These are phyloP conservation scores for Coleophoma crateriformis DNA, from an alignment of 2,329 filamentous ascomycete genomes.

Conservation along the genomic window DNA sequence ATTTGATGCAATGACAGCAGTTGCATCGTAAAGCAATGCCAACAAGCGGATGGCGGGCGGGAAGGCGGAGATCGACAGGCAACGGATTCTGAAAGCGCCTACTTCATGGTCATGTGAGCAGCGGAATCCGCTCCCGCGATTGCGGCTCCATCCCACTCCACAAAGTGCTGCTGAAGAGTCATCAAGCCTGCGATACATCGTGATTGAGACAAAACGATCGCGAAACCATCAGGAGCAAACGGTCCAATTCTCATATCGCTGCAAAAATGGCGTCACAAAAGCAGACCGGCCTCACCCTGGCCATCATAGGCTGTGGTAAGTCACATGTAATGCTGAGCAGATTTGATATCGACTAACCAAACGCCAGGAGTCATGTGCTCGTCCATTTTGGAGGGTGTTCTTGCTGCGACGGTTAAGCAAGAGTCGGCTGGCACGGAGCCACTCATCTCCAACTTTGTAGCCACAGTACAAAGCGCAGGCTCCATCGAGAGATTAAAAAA, in stretches of 20 bases:
- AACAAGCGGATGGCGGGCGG: too few relatives aligned
- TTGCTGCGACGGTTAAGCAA: constrained; percentile 12
- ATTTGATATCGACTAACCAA: constrained; percentile 5
- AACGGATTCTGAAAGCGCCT: too few relatives aligned
- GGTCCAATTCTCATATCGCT: not conserved
- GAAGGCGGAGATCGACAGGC: too few relatives aligned
- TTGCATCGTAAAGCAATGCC: too few relatives aligned
- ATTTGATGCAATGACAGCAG: too few relatives aligned
- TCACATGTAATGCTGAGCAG: constrained; percentile 8
- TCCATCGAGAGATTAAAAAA: constrained; percentile 29
- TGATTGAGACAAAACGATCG: too few relatives aligned
- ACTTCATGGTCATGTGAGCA: too few relatives aligned
- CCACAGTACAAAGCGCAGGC: constrained; percentile 33
- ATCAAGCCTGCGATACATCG: too few relatives aligned
- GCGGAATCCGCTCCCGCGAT: too few relatives aligned
- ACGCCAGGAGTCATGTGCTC: constrained; percentile 20
- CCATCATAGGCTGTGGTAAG: constrained; percentile 17
- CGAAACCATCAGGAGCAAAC: too few relatives aligned
- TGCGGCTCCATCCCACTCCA: too few relatives aligned
- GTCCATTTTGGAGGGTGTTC: constrained; percentile 19
- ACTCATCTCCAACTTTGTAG: constrained; percentile 28
- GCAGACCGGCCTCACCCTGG: constrained; percentile 8
- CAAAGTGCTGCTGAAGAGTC: too few relatives aligned
- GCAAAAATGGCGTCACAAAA: not conserved
- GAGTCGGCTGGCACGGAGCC: constrained; percentile 8